Base-by-base conservation (phyloP, 768 basidiomycete species). In the Tylopilus rubrobrunneus region DNA sequence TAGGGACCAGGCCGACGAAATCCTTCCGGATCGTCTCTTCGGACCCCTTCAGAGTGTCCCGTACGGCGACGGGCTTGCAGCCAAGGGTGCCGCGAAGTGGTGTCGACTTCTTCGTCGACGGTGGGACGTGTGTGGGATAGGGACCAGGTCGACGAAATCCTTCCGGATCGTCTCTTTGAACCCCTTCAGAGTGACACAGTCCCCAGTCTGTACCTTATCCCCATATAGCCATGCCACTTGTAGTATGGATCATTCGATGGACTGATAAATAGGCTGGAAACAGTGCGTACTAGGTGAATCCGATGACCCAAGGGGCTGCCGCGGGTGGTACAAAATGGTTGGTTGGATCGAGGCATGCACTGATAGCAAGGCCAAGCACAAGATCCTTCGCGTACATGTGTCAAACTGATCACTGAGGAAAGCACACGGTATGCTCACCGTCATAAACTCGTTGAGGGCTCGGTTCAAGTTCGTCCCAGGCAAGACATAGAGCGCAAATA, bases 211-310 rank as follows among this genome's bases (percentile, higher is more conserved):
- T 19, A 19, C 19, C 19, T 19, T 73, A 87, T 37, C 84, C 81
- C 84, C 85, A 87, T 54, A 86, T 76, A 37, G 76, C 74, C 39
- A 76, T 69, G 44, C 72, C 80, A 60, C 85, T 86, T 51, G n/a
- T 8, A 23, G 34, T 10, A 23, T 15, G 12, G 25, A 43, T 59
- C 48, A 62, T 51, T 47, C 29, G 28, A 29, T 1, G 25, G 43
- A 34, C 9, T 14, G 37, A 37, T 39, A 10, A 7, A 5, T 23
- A n/a, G 11, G 40, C 10, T 44, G 9, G 5, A 48, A 37, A 8
- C 10, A 19, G 12, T 33, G 70, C 82, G 63, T 55, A 85, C 84
- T 87, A 88, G 58, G 81, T 74, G 39, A 84, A 65, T 17, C 76
- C 75, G 37, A 89, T 76, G 45, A 81, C 58, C 66, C 78, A 76